Evolutionary conservation across 192 early-diverging fungal species (phyloP), one percentile per base, ranked within the genome.

Genomic region (Backusella circina): DNA sequence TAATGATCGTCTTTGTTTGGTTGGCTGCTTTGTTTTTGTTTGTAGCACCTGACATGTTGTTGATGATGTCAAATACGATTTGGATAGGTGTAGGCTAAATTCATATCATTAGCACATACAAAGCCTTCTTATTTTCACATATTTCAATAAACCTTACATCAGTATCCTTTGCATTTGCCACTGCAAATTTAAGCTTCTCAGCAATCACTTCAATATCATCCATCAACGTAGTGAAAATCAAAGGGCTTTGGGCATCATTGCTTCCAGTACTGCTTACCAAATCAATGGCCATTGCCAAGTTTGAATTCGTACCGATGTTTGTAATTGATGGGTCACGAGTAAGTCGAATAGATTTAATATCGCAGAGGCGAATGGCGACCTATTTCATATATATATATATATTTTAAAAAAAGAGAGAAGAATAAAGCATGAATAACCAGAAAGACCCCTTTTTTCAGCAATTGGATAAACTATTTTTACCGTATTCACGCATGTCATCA

Each of bases 401-500:
- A n/a, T 30, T 66, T 66, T 28, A 7, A 30, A 66, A 6, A 38
- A 23, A 37, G 12, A 37, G 5, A 23, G 3, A 12, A 12, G 26
- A 23, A n/a, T 38, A 36, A 36, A 21, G 38, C 32, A 5, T 18
- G 32, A 7, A 3, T 32, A 28, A n/a, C n/a, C n/a, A n/a, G n/a
- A n/a, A 7, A 33, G 1, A 1, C 16, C 12, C 23, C 18, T n/a
- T 32, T 16, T 36, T 3, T 67, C 6, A 36, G n/a, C n/a, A n/a
- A 36, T 37, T 33, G 18, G 65, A 67, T 18, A 67, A 33, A 21
- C 28, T 37, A 23, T 28, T 30, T 67, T 71, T 79, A 91, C 83
- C n/a, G 86, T 87, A 39, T 82, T 86, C n/a, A 91, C 79, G 47
- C 89, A 88, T 4, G 88, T 87, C 79, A 91, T 85, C 41, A 91